Conservation (phyloP, 257 asterid species). For the Fraxinus cuspidata region DNA sequence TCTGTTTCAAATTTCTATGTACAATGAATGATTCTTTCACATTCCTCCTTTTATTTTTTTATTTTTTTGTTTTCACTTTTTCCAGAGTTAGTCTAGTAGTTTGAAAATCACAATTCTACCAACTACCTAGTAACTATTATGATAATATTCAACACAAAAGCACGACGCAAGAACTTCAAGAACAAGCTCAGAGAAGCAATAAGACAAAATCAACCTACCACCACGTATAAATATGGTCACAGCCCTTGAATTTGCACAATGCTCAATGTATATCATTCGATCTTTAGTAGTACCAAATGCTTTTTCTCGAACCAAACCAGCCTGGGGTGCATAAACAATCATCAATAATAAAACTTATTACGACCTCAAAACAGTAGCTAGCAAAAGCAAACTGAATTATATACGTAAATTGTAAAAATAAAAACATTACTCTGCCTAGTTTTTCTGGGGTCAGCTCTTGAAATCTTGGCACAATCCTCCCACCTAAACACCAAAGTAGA, state of each 20-base stretch:
- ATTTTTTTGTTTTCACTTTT: background rate
- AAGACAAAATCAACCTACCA: constrained; percentile 53
- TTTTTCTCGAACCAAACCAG: constrained; percentile 96
- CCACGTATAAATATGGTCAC: constrained; percentile 97
- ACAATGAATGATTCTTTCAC: background rate
- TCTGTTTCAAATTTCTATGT: constrained; percentile 1
- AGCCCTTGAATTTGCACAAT: constrained; percentile 97
- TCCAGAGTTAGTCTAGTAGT: background rate
- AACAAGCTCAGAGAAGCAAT: background rate
- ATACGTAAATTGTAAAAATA: background rate
- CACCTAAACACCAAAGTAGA: constrained; percentile 52
- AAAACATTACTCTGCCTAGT: constrained; percentile 64
- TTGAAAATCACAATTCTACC: background rate
- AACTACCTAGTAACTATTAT: background rate
- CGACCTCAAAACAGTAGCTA: background rate
- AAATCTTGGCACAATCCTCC: constrained; percentile 98
- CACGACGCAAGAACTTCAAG: background rate
- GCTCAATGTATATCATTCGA: constrained; percentile 96
- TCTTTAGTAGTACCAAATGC: constrained; percentile 95
- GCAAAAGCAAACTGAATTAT: background rate
- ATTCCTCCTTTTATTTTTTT: background rate
- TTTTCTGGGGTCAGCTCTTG: constrained; percentile 91
- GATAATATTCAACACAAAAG: background rate
- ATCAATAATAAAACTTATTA: constrained; percentile 7
- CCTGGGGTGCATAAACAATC: constrained; percentile 48